These are phyloP conservation scores for Trichophyton rubrum DNA, from an alignment of 2,329 filamentous ascomycete genomes.

Conservation along the genomic window DNA sequence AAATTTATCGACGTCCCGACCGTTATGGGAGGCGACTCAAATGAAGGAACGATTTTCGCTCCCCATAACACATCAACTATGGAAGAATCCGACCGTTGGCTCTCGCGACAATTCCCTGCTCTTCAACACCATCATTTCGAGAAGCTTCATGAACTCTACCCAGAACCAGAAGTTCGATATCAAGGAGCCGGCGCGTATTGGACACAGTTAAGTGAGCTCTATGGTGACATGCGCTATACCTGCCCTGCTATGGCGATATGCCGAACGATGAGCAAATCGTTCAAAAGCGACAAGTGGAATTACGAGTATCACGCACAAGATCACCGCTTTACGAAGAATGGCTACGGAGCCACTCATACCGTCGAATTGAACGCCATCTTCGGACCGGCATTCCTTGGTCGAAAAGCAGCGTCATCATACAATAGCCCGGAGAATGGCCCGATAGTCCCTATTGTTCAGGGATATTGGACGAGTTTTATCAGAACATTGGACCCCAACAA, in stretches of 20 bases:
- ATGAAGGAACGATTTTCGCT: constrained; percentile 54
- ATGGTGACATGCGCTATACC: constrained; percentile 54
- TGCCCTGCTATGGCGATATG: constrained; percentile 50
- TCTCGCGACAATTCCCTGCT: constrained; percentile 47
- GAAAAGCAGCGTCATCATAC: constrained; percentile 43
- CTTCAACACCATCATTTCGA: constrained; percentile 38
- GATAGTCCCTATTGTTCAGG: constrained; percentile 51
- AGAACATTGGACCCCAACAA: constrained; percentile 53
- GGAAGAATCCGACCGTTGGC: constrained; percentile 41
- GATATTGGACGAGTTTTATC: constrained; percentile 66
- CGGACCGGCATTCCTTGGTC: constrained; percentile 46
- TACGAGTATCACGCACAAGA: constrained; percentile 61
- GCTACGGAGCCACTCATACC: constrained; percentile 54
- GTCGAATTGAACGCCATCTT: constrained; percentile 56
- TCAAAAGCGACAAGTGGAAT: constrained; percentile 42
- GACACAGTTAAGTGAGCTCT: constrained; percentile 45
- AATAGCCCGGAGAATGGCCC: constrained; percentile 37
- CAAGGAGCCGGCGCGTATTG: constrained; percentile 37
- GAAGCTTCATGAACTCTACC: constrained; percentile 45
- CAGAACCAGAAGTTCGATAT: constrained; percentile 39
- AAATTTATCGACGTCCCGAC: constrained; percentile 42
- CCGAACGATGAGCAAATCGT: constrained; percentile 18
- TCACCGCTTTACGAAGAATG: constrained; percentile 38
- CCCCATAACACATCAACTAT: constrained; percentile 38
- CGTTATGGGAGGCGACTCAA: constrained; percentile 48